Evolutionary conservation across 2,329 filamentous ascomycete species (phyloP).

Genomic region (Cladosporium sphaerospermum): DNA sequence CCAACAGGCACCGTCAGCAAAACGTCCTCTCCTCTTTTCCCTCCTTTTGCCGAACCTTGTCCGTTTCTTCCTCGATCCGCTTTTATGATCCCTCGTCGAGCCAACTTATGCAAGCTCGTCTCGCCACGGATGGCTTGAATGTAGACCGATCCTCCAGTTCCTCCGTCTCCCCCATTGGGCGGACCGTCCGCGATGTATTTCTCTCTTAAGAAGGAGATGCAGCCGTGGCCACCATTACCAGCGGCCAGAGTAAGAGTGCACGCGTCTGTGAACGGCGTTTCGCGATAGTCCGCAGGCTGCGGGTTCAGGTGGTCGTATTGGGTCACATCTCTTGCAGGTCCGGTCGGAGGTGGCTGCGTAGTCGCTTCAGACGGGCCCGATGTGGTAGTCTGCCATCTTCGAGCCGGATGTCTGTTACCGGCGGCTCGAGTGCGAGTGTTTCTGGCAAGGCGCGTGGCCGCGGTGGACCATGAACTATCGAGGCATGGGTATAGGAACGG

Average conservation of each 20-base stretch:
- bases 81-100: constrained; percentile 66
- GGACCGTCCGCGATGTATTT: constrained; percentile 85
- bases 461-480: constrained; percentile 16
- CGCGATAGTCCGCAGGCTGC: constrained; percentile 73
- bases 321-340: constrained; percentile 18
- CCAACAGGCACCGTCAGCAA: constrained; percentile 88
- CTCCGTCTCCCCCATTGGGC: constrained; percentile 90
- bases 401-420: constrained; percentile 7
- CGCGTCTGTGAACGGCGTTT: constrained; percentile 79
- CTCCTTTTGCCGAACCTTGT: constrained; percentile 65
- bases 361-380: background rate
- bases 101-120: constrained; percentile 88
- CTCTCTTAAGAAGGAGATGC: constrained; percentile 88
- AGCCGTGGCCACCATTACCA: constrained; percentile 81
- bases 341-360: background rate
- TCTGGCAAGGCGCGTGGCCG: background rate
- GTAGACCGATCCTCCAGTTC: constrained; percentile 84
- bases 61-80: constrained; percentile 73
- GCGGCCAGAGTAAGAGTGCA: constrained; percentile 71
- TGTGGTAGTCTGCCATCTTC: constrained; percentile 27
- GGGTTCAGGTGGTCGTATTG: constrained; percentile 62
- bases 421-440: background rate
- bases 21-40: constrained; percentile 77
- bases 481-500: constrained; percentile 43
- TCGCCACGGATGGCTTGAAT: constrained; percentile 89